Base-by-base conservation (phyloP, 345 rosid genomes). In the Pistacia vera region DNA sequence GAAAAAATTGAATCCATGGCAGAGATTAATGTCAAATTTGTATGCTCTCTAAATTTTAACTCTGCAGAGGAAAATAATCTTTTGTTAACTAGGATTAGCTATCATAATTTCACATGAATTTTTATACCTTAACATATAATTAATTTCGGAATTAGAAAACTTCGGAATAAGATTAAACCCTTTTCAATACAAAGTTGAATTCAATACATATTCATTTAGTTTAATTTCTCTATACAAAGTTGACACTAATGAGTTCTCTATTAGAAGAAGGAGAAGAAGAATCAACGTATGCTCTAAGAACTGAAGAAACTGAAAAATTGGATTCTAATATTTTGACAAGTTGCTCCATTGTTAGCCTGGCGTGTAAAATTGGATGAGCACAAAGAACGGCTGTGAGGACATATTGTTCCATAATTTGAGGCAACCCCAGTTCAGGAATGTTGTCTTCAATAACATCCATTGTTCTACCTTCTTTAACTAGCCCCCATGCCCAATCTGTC, bases 281-380 rank as follows among this genome's bases (percentile, higher is more conserved):
- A 41, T 41, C 75, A 28, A 59, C 41, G 48, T 60, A 72, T 36
- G 61, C 44, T 71, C 3, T 77, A 11, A 73, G 75, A 35, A 12
- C 48, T 18, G 80, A 77, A 25, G 70, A 65, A 66, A 41, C 69
- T 13, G 75, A 69, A 44, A 72, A 14, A 44, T 79, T 65, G 1
- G 75, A 58, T 65, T 87, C 85, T 75, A 87, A 20, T 1, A 78
- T 81, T 12, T 79, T 83, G 35, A 83, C 80, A 44, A 83, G 68
- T 71, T 82, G 85, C 63, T 84, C 84, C 83, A 81, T 84, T 66
- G 82, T 75, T 64, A 86, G 88, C 76, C 88, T 85, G 6, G 79
- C 83, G 2, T 72, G 70, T 8, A 82, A 25, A 18, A 77, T 7
- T 2, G 88, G 86, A 79, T 81, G 90, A 57, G 79, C 79, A 70